These are phyloP conservation scores for Pterula multifida DNA, from an alignment of 1,284 basidiomycete species.

Conservation along the genomic window DNA sequence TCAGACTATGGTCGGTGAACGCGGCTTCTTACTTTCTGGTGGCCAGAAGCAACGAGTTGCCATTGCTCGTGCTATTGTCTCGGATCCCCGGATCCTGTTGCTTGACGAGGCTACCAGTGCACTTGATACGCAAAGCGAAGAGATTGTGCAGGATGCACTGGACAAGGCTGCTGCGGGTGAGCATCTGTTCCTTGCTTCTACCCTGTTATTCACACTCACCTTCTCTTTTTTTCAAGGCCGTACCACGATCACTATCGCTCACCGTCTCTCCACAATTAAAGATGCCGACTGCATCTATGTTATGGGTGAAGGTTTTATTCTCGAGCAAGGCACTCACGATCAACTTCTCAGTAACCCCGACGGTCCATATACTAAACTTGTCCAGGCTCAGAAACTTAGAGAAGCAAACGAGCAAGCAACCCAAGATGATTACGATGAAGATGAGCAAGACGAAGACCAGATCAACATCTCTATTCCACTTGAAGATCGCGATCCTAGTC, in stretches of 20 bases:
- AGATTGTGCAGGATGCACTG: constrained; percentile 89
- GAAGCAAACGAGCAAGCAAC: constrained; percentile 27
- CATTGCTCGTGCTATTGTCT: constrained; percentile 80
- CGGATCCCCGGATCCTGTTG: constrained; percentile 74
- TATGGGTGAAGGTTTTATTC: constrained; percentile 73
- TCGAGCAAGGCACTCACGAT: constrained; percentile 80
- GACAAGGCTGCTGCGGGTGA: constrained; percentile 74
- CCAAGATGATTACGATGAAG: constrained; percentile 16
- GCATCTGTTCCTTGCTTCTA: constrained; percentile 17
- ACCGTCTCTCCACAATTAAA: constrained; percentile 52
- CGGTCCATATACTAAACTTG: constrained; percentile 68
- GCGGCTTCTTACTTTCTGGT: constrained; percentile 83
- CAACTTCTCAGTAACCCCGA: constrained; percentile 54
- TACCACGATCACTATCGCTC: constrained; percentile 71
- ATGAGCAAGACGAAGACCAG: constrained; percentile 19
- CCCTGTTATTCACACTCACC: constrained; percentile 22
- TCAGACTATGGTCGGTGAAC: constrained; percentile 87
- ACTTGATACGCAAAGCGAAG: constrained; percentile 84
- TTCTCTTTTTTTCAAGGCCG: constrained; percentile 30
- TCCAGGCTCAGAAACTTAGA: constrained; percentile 71
- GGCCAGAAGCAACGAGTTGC: constrained; percentile 60
- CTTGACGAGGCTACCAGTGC: constrained; percentile 87
- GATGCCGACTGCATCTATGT: constrained; percentile 80
- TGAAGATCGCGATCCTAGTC: constrained; percentile 13
- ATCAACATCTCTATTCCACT: constrained; percentile 46